phyloP scores from a whole-genome alignment of 179 eudicot species.

The Carnegiea gigantea region DNA sequence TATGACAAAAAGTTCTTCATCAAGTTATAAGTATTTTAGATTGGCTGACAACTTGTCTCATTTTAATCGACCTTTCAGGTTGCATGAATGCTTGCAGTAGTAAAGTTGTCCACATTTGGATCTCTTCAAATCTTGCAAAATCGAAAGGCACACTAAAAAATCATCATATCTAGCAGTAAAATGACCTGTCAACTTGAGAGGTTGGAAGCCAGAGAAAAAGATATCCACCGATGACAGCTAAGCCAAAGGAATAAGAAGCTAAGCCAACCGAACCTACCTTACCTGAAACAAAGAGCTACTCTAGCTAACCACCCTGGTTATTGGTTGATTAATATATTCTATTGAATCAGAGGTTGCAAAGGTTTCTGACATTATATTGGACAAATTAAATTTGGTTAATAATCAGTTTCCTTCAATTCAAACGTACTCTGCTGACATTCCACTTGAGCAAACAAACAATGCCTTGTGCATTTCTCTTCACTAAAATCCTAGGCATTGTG shows the following conservation, averaged over 20 bases:
- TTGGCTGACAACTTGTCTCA: too few relatives aligned
- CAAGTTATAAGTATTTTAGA: too few relatives aligned
- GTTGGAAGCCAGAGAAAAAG: background rate
- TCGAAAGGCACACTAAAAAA: too few relatives aligned
- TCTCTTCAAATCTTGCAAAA: too few relatives aligned
- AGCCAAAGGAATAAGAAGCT: conserved; percentile 9
- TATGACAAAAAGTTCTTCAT: too few relatives aligned
- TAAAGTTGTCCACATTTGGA: too few relatives aligned
- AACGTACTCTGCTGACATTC: background rate
- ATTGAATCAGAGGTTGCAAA: background rate
- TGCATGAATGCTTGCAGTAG: too few relatives aligned
- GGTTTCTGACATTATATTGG: background rate
- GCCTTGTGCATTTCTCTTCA: conserved; percentile 15
- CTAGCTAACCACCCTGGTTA: conserved; percentile 6
- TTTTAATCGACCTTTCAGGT: too few relatives aligned
- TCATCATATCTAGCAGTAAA: too few relatives aligned
- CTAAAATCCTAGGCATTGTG: background rate
- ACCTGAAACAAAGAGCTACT: background rate
- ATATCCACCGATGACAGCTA: background rate
- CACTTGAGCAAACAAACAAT: background rate
- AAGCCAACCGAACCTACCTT: background rate
- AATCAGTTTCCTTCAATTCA: background rate
- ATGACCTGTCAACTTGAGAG: background rate
- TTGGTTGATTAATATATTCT: background rate
- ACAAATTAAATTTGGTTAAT: background rate